These are phyloP conservation scores for Pseudogymnoascus sp. DNA, from an alignment of 2,329 filamentous ascomycete genomes.

Conservation along the genomic window DNA sequence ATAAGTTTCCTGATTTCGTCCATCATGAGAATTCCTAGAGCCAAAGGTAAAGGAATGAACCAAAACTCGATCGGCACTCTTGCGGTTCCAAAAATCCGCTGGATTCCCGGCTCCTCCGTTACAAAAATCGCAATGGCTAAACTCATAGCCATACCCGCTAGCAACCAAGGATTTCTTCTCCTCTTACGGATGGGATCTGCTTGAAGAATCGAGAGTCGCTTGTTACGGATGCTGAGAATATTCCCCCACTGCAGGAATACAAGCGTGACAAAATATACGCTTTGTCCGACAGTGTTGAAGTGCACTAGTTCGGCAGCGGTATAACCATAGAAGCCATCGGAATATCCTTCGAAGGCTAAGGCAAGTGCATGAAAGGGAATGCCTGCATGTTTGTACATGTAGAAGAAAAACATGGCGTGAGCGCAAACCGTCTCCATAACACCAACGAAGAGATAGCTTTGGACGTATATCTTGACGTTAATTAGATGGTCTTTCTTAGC, in stretches of 20 bases:
- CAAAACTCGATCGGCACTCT: conserved; percentile 44
- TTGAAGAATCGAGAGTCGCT: conserved; percentile 42
- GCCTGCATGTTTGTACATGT: conserved; percentile 39
- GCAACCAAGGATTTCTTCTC: conserved; percentile 42
- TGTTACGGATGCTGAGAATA: conserved; percentile 40
- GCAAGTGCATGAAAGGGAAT: conserved; percentile 41
- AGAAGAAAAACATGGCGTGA: conserved; percentile 46
- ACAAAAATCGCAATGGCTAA: conserved; percentile 45
- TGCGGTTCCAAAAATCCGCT: conserved; percentile 40
- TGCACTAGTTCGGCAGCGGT: conserved; percentile 34
- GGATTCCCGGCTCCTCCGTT: conserved; percentile 42
- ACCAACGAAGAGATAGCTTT: conserved; percentile 45
- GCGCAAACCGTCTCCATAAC: conserved; percentile 42
- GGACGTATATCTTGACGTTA: conserved; percentile 41
- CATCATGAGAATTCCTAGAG: conserved; percentile 40
- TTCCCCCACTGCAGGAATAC: conserved; percentile 48
- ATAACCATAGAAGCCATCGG: conserved; percentile 42
- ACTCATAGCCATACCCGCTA: conserved; percentile 38
- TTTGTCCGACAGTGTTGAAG: conserved; percentile 42
- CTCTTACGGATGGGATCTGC: conserved; percentile 39
- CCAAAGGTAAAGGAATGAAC: conserved; percentile 43
- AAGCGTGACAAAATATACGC: conserved; percentile 46
- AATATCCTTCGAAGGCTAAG: conserved; percentile 41
- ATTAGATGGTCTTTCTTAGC: conserved; percentile 41
- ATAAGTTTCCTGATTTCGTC: conserved; percentile 42